These are phyloP conservation scores for Aspergillus brunneoviolaceus DNA, from an alignment of 2,329 filamentous ascomycete species.

Conservation along the genomic window DNA sequence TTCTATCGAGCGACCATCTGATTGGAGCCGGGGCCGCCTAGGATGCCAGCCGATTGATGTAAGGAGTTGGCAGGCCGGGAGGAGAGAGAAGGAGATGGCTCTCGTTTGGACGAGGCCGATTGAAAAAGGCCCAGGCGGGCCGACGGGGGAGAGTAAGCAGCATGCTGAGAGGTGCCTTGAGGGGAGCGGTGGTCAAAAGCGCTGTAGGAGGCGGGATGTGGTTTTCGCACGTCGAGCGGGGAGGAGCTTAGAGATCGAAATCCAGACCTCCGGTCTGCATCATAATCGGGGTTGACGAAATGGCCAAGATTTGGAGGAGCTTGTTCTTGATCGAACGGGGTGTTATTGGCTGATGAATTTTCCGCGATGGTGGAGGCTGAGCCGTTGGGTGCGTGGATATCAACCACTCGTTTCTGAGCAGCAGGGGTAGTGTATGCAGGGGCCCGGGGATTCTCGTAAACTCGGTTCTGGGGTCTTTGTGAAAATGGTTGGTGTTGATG, in stretches of 20 bases:
- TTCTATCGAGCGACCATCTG: conserved; percentile 34
- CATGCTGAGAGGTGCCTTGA: conserved; percentile 24
- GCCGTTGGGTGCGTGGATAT: conserved; percentile 44
- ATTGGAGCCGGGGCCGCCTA: conserved; percentile 30
- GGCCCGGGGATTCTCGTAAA: conserved; percentile 36
- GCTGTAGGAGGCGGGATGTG: conserved; percentile 29
- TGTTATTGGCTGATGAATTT: conserved; percentile 46
- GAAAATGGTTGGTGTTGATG: conserved; percentile 54
- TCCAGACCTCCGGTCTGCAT: conserved; percentile 34
- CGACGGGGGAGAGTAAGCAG: conserved; percentile 35
- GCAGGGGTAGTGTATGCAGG: conserved; percentile 44
- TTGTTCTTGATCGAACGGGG: conserved; percentile 41
- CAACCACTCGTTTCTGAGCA: conserved; percentile 45
- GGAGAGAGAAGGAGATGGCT: conserved; percentile 32
- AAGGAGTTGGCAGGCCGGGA: conserved; percentile 32
- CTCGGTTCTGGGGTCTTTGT: conserved; percentile 31
- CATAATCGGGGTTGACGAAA: conserved; percentile 34
- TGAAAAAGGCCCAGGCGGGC: conserved; percentile 38
- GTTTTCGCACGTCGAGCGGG: conserved; percentile 41
- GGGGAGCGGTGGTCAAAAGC: conserved; percentile 30
- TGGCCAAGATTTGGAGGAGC: conserved; percentile 23
- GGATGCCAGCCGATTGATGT: conserved; percentile 32
- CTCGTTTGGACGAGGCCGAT: conserved; percentile 28
- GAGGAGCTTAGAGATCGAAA: conserved; percentile 41
- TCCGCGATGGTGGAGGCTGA: conserved; percentile 50